phyloP scores from a whole-genome alignment of 495 filamentous ascomycete genomes.

The Penicillium bovifimosum region DNA sequence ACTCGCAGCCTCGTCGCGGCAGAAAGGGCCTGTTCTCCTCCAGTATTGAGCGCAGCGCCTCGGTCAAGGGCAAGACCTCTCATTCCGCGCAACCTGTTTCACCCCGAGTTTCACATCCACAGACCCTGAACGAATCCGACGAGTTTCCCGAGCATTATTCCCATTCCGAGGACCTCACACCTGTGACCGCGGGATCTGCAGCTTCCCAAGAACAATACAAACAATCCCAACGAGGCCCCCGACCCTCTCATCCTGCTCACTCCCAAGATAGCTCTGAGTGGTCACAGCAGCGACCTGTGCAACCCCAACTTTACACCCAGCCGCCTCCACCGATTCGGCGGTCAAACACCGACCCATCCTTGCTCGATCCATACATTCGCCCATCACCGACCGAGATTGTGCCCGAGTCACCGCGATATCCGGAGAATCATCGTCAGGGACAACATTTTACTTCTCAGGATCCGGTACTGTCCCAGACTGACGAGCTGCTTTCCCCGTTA shows the following conservation, averaged over 20 bases:
- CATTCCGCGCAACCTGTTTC: conserved; percentile 23
- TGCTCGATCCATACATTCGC: conserved; percentile 43
- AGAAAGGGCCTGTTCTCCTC: conserved; percentile 17
- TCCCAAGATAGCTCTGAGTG: conserved; percentile 6
- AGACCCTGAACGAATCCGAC: conserved; percentile 22
- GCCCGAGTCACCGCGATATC: conserved; percentile 21
- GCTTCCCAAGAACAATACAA: conserved; percentile 18
- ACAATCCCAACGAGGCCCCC: conserved; percentile 5
- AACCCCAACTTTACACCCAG: conserved; percentile 8
- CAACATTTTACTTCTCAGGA: conserved; percentile 15
- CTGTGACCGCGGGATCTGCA: conserved; percentile 5
- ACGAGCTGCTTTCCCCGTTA: conserved; percentile 35
- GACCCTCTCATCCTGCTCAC: conserved; percentile 10
- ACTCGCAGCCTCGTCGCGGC: conserved; percentile 15
- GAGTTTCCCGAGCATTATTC: conserved; percentile 7
- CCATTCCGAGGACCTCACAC: conserved; percentile 12
- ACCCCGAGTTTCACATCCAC: conserved; percentile 12
- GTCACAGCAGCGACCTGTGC: conserved; percentile 10
- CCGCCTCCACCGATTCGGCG: conserved; percentile 22
- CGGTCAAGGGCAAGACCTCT: conserved; percentile 18
- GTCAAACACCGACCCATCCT: conserved; percentile 26
- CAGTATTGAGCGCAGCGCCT: conserved; percentile 20
- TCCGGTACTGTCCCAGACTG: conserved; percentile 46
- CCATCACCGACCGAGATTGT: conserved; percentile 36
- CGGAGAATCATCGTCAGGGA: conserved; percentile 9